These are phyloP conservation scores for Alloteropsis semialata DNA, from an alignment of 176 grass and related monocot genomes.

Conservation along the genomic window DNA sequence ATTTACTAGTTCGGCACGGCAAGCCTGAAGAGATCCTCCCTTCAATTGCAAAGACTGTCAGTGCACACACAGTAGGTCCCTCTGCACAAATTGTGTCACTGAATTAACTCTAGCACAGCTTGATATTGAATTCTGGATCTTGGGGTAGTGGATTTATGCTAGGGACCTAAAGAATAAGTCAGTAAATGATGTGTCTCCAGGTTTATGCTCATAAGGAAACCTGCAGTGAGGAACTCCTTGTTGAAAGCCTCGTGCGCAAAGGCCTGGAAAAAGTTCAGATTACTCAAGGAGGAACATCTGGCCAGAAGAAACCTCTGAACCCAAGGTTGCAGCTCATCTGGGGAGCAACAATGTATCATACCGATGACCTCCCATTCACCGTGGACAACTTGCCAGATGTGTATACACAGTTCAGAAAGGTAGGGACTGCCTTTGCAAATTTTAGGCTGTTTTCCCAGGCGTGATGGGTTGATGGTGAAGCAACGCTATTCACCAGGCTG, in stretches of 20 bases:
- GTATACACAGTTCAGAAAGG: slow-evolving; percentile 93
- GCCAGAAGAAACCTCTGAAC: slow-evolving; percentile 23
- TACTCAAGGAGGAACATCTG: slow-evolving; percentile 27
- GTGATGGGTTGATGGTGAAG: neutral
- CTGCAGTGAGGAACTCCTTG: slow-evolving; percentile 73
- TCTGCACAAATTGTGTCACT: slow-evolving; percentile 1
- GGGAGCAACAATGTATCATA: slow-evolving; percentile 85
- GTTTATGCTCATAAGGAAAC: slow-evolving; percentile 89
- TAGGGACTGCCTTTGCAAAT: slow-evolving; percentile 4
- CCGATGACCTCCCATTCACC: slow-evolving; percentile 74
- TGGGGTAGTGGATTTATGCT: neutral
- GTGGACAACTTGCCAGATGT: slow-evolving; percentile 66
- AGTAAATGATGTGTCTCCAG: slow-evolving; percentile 19
- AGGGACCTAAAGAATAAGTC: neutral
- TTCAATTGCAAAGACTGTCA: slow-evolving; percentile 61
- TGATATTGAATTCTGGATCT: neutral
- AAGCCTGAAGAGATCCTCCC: slow-evolving; percentile 82
- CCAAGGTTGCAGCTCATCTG: slow-evolving; percentile 80
- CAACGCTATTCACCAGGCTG: slow-evolving; percentile 43
- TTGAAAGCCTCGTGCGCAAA: slow-evolving; percentile 52
- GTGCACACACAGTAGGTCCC: slow-evolving; percentile 63
- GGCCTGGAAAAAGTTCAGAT: slow-evolving; percentile 48
- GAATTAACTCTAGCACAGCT: neutral
- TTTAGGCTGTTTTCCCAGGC: neutral
- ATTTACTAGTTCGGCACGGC: slow-evolving; percentile 65